Conservation (phyloP, 2,329 filamentous ascomycete genomes). For the Xylaria sp. region DNA sequence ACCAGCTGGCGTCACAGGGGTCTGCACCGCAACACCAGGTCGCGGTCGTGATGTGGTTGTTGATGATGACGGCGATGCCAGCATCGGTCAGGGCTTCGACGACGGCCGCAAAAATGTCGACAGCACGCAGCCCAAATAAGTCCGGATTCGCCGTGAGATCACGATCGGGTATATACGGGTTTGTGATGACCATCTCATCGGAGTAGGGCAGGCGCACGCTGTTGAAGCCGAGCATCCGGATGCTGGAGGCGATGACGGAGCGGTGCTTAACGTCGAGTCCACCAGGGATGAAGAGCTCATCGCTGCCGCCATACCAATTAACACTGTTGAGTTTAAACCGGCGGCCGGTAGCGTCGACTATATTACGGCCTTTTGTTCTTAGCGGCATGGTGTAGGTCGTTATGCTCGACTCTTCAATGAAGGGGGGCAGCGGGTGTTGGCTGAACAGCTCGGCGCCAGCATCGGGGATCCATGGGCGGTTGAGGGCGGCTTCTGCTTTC, state of each 20-base stretch:
- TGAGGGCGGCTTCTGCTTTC: conserved; percentile 56
- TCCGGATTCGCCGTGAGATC: conserved; percentile 69
- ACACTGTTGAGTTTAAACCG: conserved; percentile 71
- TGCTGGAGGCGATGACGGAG: conserved; percentile 66
- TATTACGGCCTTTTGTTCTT: conserved; percentile 66
- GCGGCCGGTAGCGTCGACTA: conserved; percentile 66
- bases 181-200: conserved; percentile 72
- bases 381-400: conserved; percentile 65
- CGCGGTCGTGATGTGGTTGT: conserved; percentile 76
- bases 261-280: conserved; percentile 73
- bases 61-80: conserved; percentile 72
- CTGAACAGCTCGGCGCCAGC: conserved; percentile 57
- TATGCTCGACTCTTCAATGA: conserved; percentile 56
- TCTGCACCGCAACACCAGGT: conserved; percentile 76
- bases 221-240: conserved; percentile 73
- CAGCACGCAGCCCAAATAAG: conserved; percentile 63
- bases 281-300: conserved; percentile 71
- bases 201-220: conserved; percentile 75
- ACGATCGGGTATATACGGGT: conserved; percentile 63
- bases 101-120: conserved; percentile 70
- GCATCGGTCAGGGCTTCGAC: conserved; percentile 68
- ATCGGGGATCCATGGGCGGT: conserved; percentile 62
- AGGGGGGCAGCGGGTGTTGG: conserved; percentile 58
- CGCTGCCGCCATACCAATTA: conserved; percentile 78
- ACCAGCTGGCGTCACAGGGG: conserved; percentile 74